phyloP scores from a whole-genome alignment of 1,139 yeast species.

The Williopsis jadinii region DNA sequence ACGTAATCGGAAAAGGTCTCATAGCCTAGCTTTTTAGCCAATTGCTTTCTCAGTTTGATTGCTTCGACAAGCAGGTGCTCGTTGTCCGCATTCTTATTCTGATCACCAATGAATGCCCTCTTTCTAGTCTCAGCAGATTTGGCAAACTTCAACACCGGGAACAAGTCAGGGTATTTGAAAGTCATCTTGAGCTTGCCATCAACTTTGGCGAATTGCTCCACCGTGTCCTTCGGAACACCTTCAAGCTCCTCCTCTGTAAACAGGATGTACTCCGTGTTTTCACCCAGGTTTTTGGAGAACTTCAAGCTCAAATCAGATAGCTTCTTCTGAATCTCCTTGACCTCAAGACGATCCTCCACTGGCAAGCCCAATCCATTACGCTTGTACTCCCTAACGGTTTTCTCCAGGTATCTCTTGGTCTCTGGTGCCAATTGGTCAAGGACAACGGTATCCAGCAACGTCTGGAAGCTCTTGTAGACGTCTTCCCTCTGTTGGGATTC shows the following conservation, averaged over 20 bases:
- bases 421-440: constrained; percentile 39
- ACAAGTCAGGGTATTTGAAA: constrained; percentile 71
- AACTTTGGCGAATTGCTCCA: constrained; percentile 49
- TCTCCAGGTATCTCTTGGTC: constrained; percentile 48
- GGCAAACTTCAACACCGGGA: constrained; percentile 73
- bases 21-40: constrained; percentile 62
- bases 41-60: constrained; percentile 49
- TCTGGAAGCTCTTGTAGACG: constrained; percentile 51
- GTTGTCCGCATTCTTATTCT: constrained; percentile 57
- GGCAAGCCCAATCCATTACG: constrained; percentile 65
- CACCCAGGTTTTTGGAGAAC: constrained; percentile 62
- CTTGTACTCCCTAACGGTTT: constrained; percentile 46
- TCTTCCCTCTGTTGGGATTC: constrained; percentile 65
- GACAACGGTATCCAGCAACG: constrained; percentile 33
- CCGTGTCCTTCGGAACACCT: constrained; percentile 64
- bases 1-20: constrained; percentile 59
- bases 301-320: constrained; percentile 50
- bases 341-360: constrained; percentile 43
- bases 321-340: constrained; percentile 51
- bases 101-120: constrained; percentile 57
- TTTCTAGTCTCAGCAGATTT: constrained; percentile 57
- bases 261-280: constrained; percentile 53
- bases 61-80: constrained; percentile 53
- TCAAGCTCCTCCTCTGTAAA: constrained; percentile 60
- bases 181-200: constrained; percentile 55